phyloP scores from a whole-genome alignment of 371 early-diverging fungal species.

The Mucor sp. region DNA sequence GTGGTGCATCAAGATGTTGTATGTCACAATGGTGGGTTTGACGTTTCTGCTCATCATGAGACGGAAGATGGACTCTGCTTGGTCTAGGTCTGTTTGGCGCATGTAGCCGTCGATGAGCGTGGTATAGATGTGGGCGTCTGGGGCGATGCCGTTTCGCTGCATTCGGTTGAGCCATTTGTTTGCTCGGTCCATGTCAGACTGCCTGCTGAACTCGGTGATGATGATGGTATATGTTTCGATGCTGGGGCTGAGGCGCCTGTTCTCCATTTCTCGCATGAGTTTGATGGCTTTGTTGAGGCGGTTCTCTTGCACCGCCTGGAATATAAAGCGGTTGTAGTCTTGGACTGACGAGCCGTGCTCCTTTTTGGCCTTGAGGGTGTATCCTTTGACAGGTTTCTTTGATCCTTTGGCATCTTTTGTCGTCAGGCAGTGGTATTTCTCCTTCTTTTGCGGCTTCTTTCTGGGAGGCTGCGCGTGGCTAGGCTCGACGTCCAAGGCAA shows the following conservation, averaged over 20 bases:
- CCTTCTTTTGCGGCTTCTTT: background rate
- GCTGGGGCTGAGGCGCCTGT: slow-evolving; percentile 24
- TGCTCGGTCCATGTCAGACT: slow-evolving; percentile 39
- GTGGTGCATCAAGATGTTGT: slow-evolving; percentile 51
- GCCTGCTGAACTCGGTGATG: slow-evolving; percentile 34
- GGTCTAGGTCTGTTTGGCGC: slow-evolving; percentile 37
- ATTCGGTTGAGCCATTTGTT: slow-evolving; percentile 42
- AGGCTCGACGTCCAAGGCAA: background rate
- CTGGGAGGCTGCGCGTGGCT: background rate
- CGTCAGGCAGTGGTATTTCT: background rate
- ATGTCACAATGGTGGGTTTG: slow-evolving; percentile 44
- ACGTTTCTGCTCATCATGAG: slow-evolving; percentile 37
- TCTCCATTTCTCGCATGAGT: slow-evolving; percentile 36
- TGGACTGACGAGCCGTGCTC: slow-evolving; percentile 2
- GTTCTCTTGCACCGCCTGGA: slow-evolving; percentile 15
- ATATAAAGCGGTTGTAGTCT: slow-evolving; percentile 32
- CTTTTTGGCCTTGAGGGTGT: slow-evolving; percentile 19
- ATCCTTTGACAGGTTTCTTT: slow-evolving; percentile 8
- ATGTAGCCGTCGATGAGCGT: slow-evolving; percentile 52
- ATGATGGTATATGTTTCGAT: slow-evolving; percentile 40
- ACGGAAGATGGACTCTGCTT: slow-evolving; percentile 37
- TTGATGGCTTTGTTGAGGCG: slow-evolving; percentile 37
- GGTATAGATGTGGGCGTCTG: slow-evolving; percentile 47
- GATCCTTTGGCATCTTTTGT: background rate
- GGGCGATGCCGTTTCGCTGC: slow-evolving; percentile 24